Percentiles rank a stretch among this genome's conserved stretches.
Evolutionary conservation across 2,329 filamentous ascomycete species (phyloP).

Genomic region (Cladosporium sp.): DNA sequence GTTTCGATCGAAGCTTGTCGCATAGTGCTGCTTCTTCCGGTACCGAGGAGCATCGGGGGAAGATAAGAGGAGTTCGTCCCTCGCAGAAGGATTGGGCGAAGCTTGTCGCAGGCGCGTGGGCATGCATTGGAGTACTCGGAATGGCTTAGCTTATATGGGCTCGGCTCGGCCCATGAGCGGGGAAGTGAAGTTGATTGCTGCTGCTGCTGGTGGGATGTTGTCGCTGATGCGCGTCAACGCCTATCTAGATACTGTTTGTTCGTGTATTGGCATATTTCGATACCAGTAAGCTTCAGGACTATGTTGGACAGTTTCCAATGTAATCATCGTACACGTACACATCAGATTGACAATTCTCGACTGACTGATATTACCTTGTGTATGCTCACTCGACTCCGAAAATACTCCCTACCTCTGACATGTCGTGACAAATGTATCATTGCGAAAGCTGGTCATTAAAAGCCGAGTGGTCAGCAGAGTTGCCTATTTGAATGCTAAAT

Average conservation of each 20-base stretch:
- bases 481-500: background rate
- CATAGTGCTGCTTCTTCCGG: slow-evolving; percentile 9
- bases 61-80: slow-evolving; percentile 7
- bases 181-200: slow-evolving; percentile 1
- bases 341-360: background rate
- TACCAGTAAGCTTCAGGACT: background rate
- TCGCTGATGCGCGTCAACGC: background rate
- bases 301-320: background rate
- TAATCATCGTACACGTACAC: background rate
- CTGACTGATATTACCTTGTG: background rate
- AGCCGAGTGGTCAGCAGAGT: background rate
- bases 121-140: background rate
- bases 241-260: background rate
- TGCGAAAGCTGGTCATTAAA: background rate
- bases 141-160: background rate
- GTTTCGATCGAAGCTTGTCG: slow-evolving; percentile 7
- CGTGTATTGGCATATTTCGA: background rate
- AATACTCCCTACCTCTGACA: background rate
- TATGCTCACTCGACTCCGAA: background rate
- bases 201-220: background rate
- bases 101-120: background rate
- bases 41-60: background rate
- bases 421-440: background rate
- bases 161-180: background rate
- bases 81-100: slow-evolving; percentile 1